These are phyloP conservation scores for Protomyces lactucae-debilis DNA, from an alignment of 1,139 yeast species.

Conservation along the genomic window DNA sequence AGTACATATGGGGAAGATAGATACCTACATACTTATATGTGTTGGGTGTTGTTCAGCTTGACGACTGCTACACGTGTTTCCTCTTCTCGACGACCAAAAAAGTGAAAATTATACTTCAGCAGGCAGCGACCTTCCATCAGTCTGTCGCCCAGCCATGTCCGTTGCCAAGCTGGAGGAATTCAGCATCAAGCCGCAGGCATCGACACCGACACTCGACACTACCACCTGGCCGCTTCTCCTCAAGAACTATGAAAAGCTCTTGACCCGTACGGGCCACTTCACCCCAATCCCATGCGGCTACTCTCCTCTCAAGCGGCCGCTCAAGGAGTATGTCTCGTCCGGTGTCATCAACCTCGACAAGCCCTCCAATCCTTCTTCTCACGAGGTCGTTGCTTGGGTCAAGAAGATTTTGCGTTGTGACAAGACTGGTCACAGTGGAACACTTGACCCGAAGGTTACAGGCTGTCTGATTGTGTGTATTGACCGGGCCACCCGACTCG, in stretches of 20 bases:
- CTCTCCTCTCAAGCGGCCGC: constrained; percentile 89
- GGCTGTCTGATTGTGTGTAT: constrained; percentile 96
- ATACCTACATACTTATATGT: no score
- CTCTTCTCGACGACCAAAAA: no score
- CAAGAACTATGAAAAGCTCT: constrained; percentile 86
- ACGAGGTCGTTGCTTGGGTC: constrained; percentile 89
- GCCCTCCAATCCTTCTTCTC: constrained; percentile 92
- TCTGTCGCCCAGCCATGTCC: background rate
- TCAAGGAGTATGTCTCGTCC: constrained; percentile 80
- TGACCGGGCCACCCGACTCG: constrained; percentile 96
- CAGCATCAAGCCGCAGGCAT: constrained; percentile 82
- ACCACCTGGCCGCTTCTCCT: constrained; percentile 92
- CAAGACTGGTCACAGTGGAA: constrained; percentile 98
- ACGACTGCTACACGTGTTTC: no score
- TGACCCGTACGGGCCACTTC: constrained; percentile 63
- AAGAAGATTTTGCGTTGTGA: constrained; percentile 84
- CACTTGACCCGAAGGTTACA: constrained; percentile 97
- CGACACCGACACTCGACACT: constrained; percentile 71
- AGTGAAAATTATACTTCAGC: no score
- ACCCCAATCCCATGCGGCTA: constrained; percentile 55
- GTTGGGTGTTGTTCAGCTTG: no score
- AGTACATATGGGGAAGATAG: no score
- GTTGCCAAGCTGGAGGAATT: constrained; percentile 35
- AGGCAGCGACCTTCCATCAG: no score
- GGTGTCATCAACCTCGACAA: constrained; percentile 97